A percentile compares a stretch with the other conserved stretches of the same genome.
phyloP scores from a whole-genome alignment of 164 flowering plant species.

The Aristolochia contorta region DNA sequence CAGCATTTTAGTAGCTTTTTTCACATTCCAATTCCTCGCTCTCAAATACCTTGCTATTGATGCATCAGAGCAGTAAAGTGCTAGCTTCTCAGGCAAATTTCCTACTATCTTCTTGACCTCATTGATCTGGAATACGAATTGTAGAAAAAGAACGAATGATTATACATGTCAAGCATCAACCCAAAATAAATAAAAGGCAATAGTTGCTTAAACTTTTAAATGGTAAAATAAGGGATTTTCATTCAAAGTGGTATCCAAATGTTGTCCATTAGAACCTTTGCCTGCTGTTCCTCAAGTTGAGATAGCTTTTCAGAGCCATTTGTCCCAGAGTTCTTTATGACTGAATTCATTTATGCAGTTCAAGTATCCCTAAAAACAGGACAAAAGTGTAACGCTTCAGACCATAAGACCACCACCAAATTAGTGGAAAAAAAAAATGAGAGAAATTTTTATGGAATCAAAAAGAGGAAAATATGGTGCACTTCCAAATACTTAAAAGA shows the following conservation, averaged over 20 bases:
- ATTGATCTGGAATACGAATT: slow-evolving; percentile 42
- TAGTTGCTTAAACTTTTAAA: neutral
- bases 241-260: neutral
- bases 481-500: too few species aligned
- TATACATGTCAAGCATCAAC: too few species aligned
- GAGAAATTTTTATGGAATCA: neutral
- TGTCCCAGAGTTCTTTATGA: slow-evolving; percentile 25
- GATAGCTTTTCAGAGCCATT: slow-evolving; percentile 33
- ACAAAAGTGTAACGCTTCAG: neutral
- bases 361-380: slow-evolving; percentile 12
- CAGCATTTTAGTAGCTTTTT: slow-evolving; percentile 85
- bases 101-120: slow-evolving; percentile 61
- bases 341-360: slow-evolving; percentile 29
- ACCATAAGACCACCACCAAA: too few species aligned
- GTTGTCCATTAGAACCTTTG: slow-evolving; percentile 34
- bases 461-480: too few species aligned
- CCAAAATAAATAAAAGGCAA: neutral
- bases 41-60: slow-evolving; percentile 52
- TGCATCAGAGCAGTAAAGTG: slow-evolving; percentile 69
- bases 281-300: slow-evolving; percentile 37
- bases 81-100: slow-evolving; percentile 41
- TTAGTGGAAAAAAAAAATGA: neutral
- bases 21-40: slow-evolving; percentile 82
- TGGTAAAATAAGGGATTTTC: neutral
- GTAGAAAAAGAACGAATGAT: neutral